Conservation (phyloP, 495 filamentous ascomycete species). For the Tuber umbilicatum region DNA sequence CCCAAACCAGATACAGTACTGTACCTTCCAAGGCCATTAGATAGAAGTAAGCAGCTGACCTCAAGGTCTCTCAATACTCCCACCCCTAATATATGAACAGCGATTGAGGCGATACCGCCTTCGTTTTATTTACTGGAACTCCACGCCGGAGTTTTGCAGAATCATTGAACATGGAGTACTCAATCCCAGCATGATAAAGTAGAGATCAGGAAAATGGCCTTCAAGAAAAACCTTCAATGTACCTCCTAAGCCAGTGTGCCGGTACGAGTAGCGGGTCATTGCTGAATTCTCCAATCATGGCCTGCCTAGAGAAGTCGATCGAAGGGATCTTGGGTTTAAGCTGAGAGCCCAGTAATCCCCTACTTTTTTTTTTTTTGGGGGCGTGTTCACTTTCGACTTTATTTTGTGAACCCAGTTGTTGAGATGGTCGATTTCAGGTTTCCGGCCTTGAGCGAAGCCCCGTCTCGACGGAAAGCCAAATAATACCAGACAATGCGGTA, state of each 20-base stretch:
- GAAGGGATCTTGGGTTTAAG: not conserved
- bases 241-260: not conserved
- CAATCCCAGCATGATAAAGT: not conserved
- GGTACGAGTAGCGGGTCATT: not conserved
- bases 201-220: not conserved
- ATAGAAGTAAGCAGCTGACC: not conserved
- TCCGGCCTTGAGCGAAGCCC: no score
- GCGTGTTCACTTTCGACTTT: no score
- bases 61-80: not conserved
- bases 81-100: not conserved
- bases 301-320: not conserved
- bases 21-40: not conserved
- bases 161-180: not conserved
- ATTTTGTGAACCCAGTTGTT: no score
- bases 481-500: no score
- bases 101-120: not conserved
- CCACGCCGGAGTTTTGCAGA: not conserved
- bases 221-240: not conserved
- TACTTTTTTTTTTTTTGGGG: no score
- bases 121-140: not conserved
- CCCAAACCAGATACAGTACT: not conserved
- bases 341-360: not conserved
- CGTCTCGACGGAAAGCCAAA: not conserved
- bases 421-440: no score
- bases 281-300: not conserved